Percentiles rank a stretch among this genome's conserved stretches.
Conservation (phyloP, 2,329 filamentous ascomycete genomes). For the Hymenoscyphus salicellus region DNA sequence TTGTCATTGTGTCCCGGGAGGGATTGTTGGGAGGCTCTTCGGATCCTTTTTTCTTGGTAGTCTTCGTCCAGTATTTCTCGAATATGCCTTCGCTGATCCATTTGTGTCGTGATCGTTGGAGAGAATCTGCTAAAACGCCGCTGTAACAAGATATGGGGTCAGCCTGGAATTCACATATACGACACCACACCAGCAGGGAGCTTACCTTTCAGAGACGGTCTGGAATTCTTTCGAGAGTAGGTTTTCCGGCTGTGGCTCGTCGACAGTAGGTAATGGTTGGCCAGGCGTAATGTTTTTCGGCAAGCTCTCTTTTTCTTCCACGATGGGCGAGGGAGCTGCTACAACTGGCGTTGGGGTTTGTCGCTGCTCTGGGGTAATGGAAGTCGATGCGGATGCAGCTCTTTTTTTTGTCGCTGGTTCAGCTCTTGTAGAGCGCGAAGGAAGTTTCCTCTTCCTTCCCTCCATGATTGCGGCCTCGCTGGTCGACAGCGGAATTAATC, state of each 20-base stretch:
- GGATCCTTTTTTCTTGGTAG: constrained; percentile 64
- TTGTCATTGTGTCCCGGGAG: constrained; percentile 67
- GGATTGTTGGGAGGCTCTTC: constrained; percentile 63
- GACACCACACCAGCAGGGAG: not conserved
- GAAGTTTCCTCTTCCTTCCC: constrained; percentile 60
- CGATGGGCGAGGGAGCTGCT: constrained; percentile 35
- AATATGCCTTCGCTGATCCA: constrained; percentile 73
- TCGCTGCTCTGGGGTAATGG: constrained; percentile 53
- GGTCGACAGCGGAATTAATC: constrained; percentile 12
- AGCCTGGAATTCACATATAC: constrained; percentile 11
- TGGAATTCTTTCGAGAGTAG: constrained; percentile 67
- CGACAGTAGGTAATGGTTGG: constrained; percentile 68
- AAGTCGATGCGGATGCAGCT: constrained; percentile 34
- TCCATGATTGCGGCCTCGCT: constrained; percentile 48
- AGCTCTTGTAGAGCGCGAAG: constrained; percentile 58
- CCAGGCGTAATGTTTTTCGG: constrained; percentile 63
- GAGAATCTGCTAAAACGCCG: constrained; percentile 70
- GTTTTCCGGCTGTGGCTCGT: constrained; percentile 62
- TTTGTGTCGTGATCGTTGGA: constrained; percentile 68
- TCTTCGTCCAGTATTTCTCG: constrained; percentile 75
- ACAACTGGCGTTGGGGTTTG: constrained; percentile 43
- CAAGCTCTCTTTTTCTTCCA: constrained; percentile 42
- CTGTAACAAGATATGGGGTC: constrained; percentile 42
- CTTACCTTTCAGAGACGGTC: constrained; percentile 67
- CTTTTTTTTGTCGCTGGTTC: constrained; percentile 61